phyloP scores from a whole-genome alignment of 2,329 filamentous ascomycete genomes.

The Zasmidium cellare region DNA sequence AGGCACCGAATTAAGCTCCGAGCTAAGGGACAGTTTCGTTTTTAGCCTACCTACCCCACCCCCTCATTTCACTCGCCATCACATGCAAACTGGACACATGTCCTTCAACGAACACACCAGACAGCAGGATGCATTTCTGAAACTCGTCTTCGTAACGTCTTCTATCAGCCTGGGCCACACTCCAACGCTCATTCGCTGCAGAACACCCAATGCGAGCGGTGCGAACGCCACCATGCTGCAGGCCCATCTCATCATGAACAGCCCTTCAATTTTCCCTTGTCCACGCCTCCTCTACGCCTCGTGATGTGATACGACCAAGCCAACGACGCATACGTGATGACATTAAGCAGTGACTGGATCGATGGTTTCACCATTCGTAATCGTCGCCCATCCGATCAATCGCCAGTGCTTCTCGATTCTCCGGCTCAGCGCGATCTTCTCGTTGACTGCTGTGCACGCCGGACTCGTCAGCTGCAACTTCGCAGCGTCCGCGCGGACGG shows the following conservation, averaged over 20 bases:
- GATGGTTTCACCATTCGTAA: conserved; percentile 25
- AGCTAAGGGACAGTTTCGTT: neutral
- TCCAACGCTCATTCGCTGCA: neutral
- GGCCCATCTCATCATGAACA: neutral
- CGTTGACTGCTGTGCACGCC: conserved; percentile 93
- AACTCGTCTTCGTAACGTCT: neutral
- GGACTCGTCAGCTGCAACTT: conserved; percentile 82
- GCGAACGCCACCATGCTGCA: neutral
- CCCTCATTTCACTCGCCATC: neutral
- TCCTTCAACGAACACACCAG: neutral
- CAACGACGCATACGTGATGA: neutral
- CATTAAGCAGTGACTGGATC: conserved; percentile 10
- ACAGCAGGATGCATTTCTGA: neutral
- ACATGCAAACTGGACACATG: neutral
- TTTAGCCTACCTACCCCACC: neutral
- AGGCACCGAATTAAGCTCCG: neutral
- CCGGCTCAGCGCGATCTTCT: conserved; percentile 94
- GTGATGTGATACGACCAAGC: neutral
- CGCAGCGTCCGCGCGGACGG: conserved; percentile 95
- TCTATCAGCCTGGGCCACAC: neutral
- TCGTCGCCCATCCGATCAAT: conserved; percentile 72
- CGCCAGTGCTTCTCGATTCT: conserved; percentile 99
- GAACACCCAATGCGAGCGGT: neutral
- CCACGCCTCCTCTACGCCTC: neutral
- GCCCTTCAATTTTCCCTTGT: neutral